These are phyloP conservation scores for Raphanus sativus DNA, from an alignment of 345 rosid species.

Conservation along the genomic window DNA sequence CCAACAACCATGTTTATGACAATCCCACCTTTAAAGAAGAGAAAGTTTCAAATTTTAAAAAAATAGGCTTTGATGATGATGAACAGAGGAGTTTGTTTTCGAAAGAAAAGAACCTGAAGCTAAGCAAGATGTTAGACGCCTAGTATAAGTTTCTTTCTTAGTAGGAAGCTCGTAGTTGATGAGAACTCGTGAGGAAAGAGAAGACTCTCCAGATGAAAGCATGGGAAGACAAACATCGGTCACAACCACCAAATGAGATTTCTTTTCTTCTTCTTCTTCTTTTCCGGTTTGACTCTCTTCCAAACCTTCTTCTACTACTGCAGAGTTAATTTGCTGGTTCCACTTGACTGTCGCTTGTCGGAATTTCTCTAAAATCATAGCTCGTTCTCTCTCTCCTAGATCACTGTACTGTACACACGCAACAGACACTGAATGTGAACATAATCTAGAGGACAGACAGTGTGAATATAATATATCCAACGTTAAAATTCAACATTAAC, in stretches of 20 bases:
- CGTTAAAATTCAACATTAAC: no score
- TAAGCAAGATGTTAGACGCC: slow-evolving; percentile 77
- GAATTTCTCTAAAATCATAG: slow-evolving; percentile 55
- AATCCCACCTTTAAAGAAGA: slow-evolving; percentile 64
- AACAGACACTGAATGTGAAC: not conserved
- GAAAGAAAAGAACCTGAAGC: slow-evolving; percentile 91
- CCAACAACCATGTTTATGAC: slow-evolving; percentile 92
- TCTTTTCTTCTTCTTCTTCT: slow-evolving; percentile 41
- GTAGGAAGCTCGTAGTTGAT: slow-evolving; percentile 84
- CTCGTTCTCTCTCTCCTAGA: slow-evolving; percentile 55
- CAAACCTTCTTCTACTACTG: slow-evolving; percentile 28
- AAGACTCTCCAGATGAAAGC: slow-evolving; percentile 60
- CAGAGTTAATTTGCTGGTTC: slow-evolving; percentile 56
- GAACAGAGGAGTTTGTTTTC: not conserved
- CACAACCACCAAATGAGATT: slow-evolving; percentile 66
- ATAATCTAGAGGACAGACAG: no score
- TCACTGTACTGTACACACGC: not conserved
- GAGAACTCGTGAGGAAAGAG: slow-evolving; percentile 65
- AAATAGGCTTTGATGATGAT: slow-evolving; percentile 16
- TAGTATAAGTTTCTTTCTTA: slow-evolving; percentile 79
- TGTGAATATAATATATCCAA: no score
- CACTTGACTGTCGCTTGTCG: slow-evolving; percentile 54
- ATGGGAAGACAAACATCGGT: slow-evolving; percentile 85
- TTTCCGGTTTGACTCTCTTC: slow-evolving; percentile 39
- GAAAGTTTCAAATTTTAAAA: not conserved